Conservation (phyloP, 805 yeast species). For the Scheffersomyces lignosus region DNA sequence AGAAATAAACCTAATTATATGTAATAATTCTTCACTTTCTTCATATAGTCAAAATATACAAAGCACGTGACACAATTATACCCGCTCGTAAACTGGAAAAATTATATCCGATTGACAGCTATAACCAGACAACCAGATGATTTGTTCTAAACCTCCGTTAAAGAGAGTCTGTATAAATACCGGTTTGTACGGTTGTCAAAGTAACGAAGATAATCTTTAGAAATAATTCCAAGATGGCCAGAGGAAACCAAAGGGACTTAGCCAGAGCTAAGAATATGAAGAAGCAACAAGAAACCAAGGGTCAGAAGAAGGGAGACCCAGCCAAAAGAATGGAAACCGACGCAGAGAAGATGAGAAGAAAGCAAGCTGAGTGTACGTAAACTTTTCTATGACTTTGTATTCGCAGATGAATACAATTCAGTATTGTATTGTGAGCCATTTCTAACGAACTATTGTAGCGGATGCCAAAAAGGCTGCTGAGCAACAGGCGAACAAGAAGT, state of each 20-base stretch:
- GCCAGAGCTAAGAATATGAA: conserved; percentile 88
- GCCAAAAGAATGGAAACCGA: conserved; percentile 82
- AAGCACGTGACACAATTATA: conserved; percentile 2
- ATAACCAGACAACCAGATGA: too few species aligned
- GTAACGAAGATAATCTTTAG: too few species aligned
- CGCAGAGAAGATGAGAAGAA: conserved; percentile 86
- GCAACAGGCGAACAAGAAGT: not conserved
- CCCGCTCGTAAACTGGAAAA: too few species aligned
- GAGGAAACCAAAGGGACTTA: conserved; percentile 96
- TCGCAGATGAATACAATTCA: not conserved
- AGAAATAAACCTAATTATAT: conserved; percentile 26
- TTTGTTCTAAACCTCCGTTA: too few species aligned
- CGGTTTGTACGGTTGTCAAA: too few species aligned
- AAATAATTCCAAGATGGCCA: conserved; percentile 65
- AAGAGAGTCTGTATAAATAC: too few species aligned
- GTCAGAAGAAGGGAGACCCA: conserved; percentile 78
- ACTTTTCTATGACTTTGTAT: not conserved
- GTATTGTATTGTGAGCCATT: not conserved
- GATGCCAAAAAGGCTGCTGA: conserved; percentile 50
- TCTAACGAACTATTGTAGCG: conserved; percentile 31
- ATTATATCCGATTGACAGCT: too few species aligned
- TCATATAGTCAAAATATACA: not conserved
- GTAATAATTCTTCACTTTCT: not conserved
- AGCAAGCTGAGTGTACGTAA: conserved; percentile 77
- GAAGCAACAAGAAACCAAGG: conserved; percentile 69